A percentile compares a stretch with the other conserved stretches of the same genome.
These are phyloP conservation scores for Kodamaea neixiangensis DNA, from an alignment of 805 yeast species.

Conservation along the genomic window DNA sequence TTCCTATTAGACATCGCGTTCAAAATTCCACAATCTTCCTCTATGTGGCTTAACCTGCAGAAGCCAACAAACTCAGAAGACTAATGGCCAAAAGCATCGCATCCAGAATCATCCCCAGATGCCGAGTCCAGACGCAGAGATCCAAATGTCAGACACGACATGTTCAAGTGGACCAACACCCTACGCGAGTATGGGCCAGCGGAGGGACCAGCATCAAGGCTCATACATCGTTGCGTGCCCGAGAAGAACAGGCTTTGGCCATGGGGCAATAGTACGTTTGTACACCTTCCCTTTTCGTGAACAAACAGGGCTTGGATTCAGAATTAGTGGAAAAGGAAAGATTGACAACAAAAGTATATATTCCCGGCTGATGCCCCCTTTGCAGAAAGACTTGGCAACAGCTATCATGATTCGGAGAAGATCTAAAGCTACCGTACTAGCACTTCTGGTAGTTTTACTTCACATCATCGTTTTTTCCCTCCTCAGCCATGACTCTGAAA, in stretches of 20 bases:
- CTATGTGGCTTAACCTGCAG: background rate
- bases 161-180: too few relatives aligned
- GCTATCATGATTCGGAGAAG: slow-evolving; percentile 11
- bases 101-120: too few relatives aligned
- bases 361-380: background rate
- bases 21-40: background rate
- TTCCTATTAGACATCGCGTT: background rate
- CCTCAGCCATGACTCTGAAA: slow-evolving; percentile 7
- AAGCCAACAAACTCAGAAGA: too few relatives aligned
- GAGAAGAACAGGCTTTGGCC: background rate
- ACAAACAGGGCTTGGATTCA: background rate
- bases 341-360: background rate
- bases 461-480: slow-evolving; percentile 13
- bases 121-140: too few relatives aligned
- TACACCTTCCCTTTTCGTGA: background rate
- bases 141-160: too few relatives aligned
- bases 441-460: slow-evolving; percentile 9
- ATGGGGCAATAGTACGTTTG: background rate
- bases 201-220: too few relatives aligned
- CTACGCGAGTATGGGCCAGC: too few relatives aligned
- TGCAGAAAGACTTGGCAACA: background rate
- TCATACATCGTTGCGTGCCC: background rate
- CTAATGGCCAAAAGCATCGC: too few relatives aligned
- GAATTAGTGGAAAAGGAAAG: background rate
- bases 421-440: slow-evolving; percentile 9